phyloP scores from a whole-genome alignment of 2,329 filamentous ascomycete species.

The Curvularia lunata region DNA sequence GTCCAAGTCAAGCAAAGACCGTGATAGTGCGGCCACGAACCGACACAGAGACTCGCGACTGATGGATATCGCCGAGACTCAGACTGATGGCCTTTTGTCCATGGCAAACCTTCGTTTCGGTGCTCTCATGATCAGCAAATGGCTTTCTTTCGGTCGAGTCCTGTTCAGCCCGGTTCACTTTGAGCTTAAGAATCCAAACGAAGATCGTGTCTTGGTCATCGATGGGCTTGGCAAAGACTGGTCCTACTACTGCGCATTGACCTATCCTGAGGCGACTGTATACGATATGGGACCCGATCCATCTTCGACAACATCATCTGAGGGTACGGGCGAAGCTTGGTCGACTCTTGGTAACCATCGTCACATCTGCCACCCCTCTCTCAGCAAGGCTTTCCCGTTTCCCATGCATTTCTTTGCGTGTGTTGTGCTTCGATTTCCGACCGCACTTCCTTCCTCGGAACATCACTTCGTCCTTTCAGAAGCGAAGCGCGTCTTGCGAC shows the following conservation, averaged over 20 bases:
- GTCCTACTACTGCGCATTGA: constrained; percentile 85
- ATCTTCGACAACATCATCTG: constrained; percentile 26
- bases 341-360: constrained; percentile 69
- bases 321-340: constrained; percentile 37
- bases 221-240: constrained; percentile 89
- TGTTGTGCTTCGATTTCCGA: constrained; percentile 78
- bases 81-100: constrained; percentile 51
- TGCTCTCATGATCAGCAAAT: constrained; percentile 85
- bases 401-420: constrained; percentile 76
- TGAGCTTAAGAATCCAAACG: constrained; percentile 64
- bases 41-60: constrained; percentile 65
- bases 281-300: constrained; percentile 67
- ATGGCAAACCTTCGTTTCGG: constrained; percentile 80
- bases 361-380: constrained; percentile 71
- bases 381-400: constrained; percentile 74
- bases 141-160: constrained; percentile 83
- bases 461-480: constrained; percentile 76
- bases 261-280: constrained; percentile 75
- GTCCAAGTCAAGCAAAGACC: constrained; percentile 44
- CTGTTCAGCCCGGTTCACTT: constrained; percentile 81
- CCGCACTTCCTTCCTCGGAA: constrained; percentile 69
- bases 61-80: constrained; percentile 51
- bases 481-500: constrained; percentile 76
- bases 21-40: constrained; percentile 40
- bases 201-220: constrained; percentile 74